Evolutionary conservation across 75 land plant genomes (phyloP), one percentile per base, ranked within the genome.

Genomic region (Selaginella tamariscina): DNA sequence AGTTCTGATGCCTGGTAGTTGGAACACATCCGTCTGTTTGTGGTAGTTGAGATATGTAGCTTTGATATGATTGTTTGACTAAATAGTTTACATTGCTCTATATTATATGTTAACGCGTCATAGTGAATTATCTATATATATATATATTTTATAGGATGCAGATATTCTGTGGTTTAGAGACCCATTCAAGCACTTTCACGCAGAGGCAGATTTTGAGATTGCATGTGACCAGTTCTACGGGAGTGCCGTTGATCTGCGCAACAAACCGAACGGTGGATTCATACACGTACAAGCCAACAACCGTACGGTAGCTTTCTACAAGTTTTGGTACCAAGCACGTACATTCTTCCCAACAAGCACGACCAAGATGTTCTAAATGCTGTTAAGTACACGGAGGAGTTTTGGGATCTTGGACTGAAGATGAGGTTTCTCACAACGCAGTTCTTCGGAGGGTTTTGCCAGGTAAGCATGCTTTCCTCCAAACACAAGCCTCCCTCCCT

Each of bases 81-180:
- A n/a, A n/a, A n/a, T n/a, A n/a, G n/a, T n/a, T n/a, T n/a, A n/a
- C n/a, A n/a, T n/a, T n/a, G n/a, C n/a, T n/a, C n/a, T n/a, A n/a
- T n/a, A n/a, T n/a, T n/a, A n/a, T n/a, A n/a, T n/a, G n/a, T n/a
- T n/a, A n/a, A n/a, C n/a, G n/a, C n/a, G n/a, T n/a, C n/a, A n/a
- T n/a, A n/a, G n/a, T n/a, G n/a, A n/a, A n/a, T n/a, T n/a, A n/a
- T n/a, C n/a, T n/a, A n/a, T n/a, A n/a, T n/a, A n/a, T n/a, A n/a
- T n/a, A n/a, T n/a, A n/a, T n/a, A n/a, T n/a, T n/a, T 59, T 59
- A 8, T 23, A 59, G 62, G 62, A 59, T 23, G 23, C 62, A 8
- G 62, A 59, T n/a, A 26, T 59, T n/a, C 8, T 59, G 62, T 59
- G 62, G 62, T 59, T 59, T 59, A 8, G 62, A 59, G 26, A 59